These are phyloP conservation scores for Allomyces macrogynus DNA, from an alignment of 192 early-diverging fungal genomes.

Conservation along the genomic window DNA sequence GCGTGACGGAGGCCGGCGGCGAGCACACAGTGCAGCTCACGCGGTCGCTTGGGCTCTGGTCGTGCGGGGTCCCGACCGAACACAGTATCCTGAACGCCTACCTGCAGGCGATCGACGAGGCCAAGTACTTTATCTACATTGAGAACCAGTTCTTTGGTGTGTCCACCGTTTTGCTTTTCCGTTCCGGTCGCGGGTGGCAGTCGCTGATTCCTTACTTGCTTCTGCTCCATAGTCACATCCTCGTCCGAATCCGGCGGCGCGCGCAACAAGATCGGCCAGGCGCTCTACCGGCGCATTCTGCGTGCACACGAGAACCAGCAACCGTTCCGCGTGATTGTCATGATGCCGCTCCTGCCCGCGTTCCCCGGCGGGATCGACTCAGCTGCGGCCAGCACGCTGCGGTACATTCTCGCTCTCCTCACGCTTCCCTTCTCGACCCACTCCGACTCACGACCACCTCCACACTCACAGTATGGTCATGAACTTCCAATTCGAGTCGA, in stretches of 20 bases:
- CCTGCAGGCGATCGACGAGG: slow-evolving; percentile 37
- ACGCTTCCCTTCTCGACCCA: too few relatives aligned
- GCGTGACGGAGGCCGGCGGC: too few relatives aligned
- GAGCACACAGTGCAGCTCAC: not conserved
- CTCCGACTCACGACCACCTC: too few relatives aligned
- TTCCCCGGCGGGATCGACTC: slow-evolving; percentile 65
- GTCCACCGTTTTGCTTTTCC: too few relatives aligned
- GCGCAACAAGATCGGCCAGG: slow-evolving; percentile 49
- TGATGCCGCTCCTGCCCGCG: slow-evolving; percentile 66
- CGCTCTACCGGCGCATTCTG: slow-evolving; percentile 51
- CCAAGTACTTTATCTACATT: slow-evolving; percentile 72
- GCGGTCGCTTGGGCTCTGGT: slow-evolving; percentile 11
- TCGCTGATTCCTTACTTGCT: too few relatives aligned
- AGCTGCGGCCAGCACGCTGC: slow-evolving; percentile 42
- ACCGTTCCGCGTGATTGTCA: slow-evolving; percentile 46
- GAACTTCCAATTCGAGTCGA: slow-evolving; percentile 61
- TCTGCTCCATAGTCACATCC: too few relatives aligned
- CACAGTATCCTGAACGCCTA: slow-evolving; percentile 56
- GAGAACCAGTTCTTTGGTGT: slow-evolving; percentile 69
- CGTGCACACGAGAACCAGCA: slow-evolving; percentile 46
- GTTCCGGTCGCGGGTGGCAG: too few relatives aligned
- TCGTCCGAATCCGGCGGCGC: slow-evolving; percentile 16
- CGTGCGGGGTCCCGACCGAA: slow-evolving; percentile 12
- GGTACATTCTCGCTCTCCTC: slow-evolving; percentile 1
- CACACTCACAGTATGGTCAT: slow-evolving; percentile 24